Evolutionary conservation across 306 rosid species (phyloP), one percentile per base, ranked within the genome.

Genomic region (Cucumis cinereus): DNA sequence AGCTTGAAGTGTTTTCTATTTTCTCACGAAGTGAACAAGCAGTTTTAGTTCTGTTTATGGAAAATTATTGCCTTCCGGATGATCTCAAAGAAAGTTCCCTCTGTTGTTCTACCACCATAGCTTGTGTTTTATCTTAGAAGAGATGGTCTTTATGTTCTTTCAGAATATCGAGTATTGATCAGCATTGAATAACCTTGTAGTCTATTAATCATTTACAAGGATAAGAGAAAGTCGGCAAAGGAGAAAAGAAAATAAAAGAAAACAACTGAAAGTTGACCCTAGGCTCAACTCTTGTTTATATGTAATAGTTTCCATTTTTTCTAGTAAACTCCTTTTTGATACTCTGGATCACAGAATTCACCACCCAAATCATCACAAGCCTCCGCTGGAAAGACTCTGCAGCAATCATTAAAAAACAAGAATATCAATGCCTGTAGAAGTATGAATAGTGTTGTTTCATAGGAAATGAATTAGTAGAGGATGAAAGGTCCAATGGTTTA

Each of bases 341-440:
- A 93, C 50, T 91, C 97, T 0, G 53, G 85, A 62, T 90, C 97
- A 47, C 94, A 86, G 87, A 93, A 91, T 52, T 17, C 79, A 75
- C 98, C 97, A 78, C 98, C 98, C 73, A 93, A 94, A 86, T 93
- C 97, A 86, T 93, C 98, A 80, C 98, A 93, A 64, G 98, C 98
- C 86, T 93, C 94, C 47, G 79, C 88, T 20, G 49, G 86, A 79
- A 93, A 91, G 41, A 93, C 97, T 88, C 97, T 91, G 90, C 45
- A 79, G 16, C 50, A 75, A 41, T 71, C 43, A 33, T 45, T 8
- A 22, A 45, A 45, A 4, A 8, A 8, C 55, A 47, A 47, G 58
- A 40, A 17, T 20, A 23, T 11, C 1, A 63, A 30, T 35, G 26
- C 53, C 20, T 23, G 41, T 11, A 40, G 30, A 38, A 41, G 53